These are phyloP conservation scores for Acarospora socialis DNA, from an alignment of 2,329 filamentous ascomycete species.

Conservation along the genomic window DNA sequence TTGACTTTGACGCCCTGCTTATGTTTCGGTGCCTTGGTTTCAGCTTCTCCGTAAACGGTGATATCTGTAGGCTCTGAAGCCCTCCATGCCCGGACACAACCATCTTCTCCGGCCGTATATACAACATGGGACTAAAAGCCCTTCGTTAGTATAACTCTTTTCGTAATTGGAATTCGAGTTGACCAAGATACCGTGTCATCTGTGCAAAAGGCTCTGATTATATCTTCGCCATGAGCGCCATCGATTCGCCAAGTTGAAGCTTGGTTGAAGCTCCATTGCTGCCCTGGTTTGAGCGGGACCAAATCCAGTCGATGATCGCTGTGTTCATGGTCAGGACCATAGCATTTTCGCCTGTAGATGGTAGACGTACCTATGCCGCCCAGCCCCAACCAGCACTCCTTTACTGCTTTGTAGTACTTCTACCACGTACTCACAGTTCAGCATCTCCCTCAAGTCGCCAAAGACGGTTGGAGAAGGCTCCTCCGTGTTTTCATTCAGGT, in stretches of 20 bases:
- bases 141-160: neutral
- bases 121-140: neutral
- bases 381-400: slow-evolving; percentile 31
- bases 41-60: too few species aligned
- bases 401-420: slow-evolving; percentile 34
- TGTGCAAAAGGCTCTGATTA: slow-evolving; percentile 32
- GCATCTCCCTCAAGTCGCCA: slow-evolving; percentile 40
- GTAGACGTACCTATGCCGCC: slow-evolving; percentile 33
- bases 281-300: slow-evolving; percentile 23
- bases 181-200: slow-evolving; percentile 26
- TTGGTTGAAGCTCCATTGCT: slow-evolving; percentile 27
- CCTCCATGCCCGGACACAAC: slow-evolving; percentile 13
- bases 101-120: slow-evolving; percentile 14
- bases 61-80: too few species aligned
- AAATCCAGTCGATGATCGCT: slow-evolving; percentile 30
- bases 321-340: too few species aligned
- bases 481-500: slow-evolving; percentile 35
- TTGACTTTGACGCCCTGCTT: too few species aligned
- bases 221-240: slow-evolving; percentile 34
- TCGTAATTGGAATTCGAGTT: neutral
- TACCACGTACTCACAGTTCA: slow-evolving; percentile 46
- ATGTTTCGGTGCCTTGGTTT: too few species aligned
- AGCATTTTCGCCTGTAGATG: neutral
- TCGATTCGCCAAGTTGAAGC: slow-evolving; percentile 28
- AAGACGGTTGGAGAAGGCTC: slow-evolving; percentile 34